A percentile compares a stretch with the other conserved stretches of the same genome.
phyloP scores from a whole-genome alignment of 2,329 filamentous ascomycete species.

The Colletotrichum eleusines region DNA sequence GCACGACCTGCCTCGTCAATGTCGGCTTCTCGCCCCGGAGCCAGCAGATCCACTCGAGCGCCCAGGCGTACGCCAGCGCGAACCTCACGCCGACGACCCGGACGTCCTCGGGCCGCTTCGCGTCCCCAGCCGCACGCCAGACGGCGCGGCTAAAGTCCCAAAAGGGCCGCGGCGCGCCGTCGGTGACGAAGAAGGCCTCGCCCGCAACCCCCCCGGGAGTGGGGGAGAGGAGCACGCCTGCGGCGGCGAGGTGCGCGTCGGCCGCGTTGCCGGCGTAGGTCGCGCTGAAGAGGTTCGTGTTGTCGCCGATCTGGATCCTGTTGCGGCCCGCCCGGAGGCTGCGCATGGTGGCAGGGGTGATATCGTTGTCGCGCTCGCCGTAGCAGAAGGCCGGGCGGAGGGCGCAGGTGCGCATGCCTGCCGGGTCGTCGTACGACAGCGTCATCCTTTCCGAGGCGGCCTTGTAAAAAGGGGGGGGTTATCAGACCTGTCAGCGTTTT shows the following conservation, averaged over 20 bases:
- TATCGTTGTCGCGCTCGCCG: constrained; percentile 60
- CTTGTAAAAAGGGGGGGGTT: neutral
- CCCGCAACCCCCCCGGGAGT: constrained; percentile 63
- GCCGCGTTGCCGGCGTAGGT: constrained; percentile 75
- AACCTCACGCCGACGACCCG: constrained; percentile 7
- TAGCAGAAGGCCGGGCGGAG: constrained; percentile 40
- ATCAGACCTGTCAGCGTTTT: neutral
- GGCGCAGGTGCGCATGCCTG: constrained; percentile 38
- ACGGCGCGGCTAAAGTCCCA: constrained; percentile 71
- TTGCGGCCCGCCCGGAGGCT: constrained; percentile 67
- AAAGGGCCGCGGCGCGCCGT: constrained; percentile 71
- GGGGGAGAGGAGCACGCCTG: constrained; percentile 63
- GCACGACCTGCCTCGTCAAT: constrained; percentile 47
- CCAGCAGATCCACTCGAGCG: constrained; percentile 46
- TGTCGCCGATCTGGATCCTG: constrained; percentile 70
- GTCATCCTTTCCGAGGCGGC: constrained; percentile 39
- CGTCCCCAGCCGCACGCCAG: constrained; percentile 62
- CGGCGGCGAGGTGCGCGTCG: constrained; percentile 71
- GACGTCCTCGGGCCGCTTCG: constrained; percentile 30
- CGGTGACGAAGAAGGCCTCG: constrained; percentile 74
- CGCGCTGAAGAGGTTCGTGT: constrained; percentile 74
- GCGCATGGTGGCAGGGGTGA: constrained; percentile 67
- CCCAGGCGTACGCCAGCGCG: constrained; percentile 41
- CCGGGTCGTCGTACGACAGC: constrained; percentile 31
- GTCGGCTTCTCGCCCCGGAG: constrained; percentile 46